Percentiles rank a stretch among this genome's conserved stretches.
These are phyloP conservation scores for Didymella glomerata DNA, from an alignment of 2,329 filamentous ascomycete genomes.

Conservation along the genomic window DNA sequence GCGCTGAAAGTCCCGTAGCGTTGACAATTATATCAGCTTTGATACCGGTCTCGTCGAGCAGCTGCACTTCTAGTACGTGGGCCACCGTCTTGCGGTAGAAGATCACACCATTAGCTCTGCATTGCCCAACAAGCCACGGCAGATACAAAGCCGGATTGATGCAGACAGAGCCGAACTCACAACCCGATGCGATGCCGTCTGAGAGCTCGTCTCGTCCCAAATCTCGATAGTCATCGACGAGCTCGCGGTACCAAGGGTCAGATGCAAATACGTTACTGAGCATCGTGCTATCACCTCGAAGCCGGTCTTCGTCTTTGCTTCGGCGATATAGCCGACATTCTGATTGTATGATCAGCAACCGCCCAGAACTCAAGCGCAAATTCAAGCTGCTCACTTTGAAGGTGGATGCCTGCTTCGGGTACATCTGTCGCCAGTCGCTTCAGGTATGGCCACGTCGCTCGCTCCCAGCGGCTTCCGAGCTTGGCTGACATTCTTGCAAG, in stretches of 20 bases:
- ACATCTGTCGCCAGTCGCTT: conserved; percentile 34
- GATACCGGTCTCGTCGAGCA: not conserved
- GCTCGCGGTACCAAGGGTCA: not conserved
- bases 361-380: not conserved
- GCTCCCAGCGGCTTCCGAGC: conserved; percentile 11
- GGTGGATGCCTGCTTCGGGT: conserved; percentile 4
- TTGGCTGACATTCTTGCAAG: conserved; percentile 11
- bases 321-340: conserved; percentile 2
- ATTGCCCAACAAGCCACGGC: conserved; percentile 82
- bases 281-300: not conserved
- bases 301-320: not conserved
- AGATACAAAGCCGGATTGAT: conserved; percentile 90
- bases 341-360: not conserved
- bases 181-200: conserved; percentile 72
- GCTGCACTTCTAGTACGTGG: conserved; percentile 63
- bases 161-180: conserved; percentile 81
- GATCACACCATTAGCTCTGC: conserved; percentile 73
- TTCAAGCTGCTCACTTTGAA: not conserved
- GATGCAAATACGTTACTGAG: not conserved
- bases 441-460: conserved; percentile 53
- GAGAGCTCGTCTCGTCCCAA: conserved; percentile 40
- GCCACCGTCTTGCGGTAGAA: conserved; percentile 54
- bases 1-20: conserved; percentile 78
- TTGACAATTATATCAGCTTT: conserved; percentile 78
- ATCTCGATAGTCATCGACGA: conserved; percentile 1